phyloP scores from a whole-genome alignment of 495 filamentous ascomycete species.

The Hapsidospora chrysogenum region DNA sequence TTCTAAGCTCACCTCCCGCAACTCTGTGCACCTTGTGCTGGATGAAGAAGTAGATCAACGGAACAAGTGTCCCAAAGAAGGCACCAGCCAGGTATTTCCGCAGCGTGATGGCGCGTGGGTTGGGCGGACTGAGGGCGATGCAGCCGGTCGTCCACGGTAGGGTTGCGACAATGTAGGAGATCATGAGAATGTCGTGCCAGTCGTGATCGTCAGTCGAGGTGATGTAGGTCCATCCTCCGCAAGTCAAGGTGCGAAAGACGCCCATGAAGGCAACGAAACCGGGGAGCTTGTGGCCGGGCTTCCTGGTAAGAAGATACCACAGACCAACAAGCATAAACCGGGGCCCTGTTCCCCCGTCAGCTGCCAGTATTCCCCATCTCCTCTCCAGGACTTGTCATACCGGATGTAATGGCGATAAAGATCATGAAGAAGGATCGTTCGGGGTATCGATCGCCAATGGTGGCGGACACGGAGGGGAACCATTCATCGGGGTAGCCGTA shows the following conservation, averaged over 20 bases:
- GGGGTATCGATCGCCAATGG: constrained; percentile 97
- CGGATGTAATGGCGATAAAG: constrained; percentile 92
- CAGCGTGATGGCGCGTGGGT: constrained; percentile 70
- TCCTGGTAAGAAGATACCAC: constrained; percentile 79
- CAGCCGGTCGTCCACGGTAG: constrained; percentile 93
- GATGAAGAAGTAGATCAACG: constrained; percentile 92
- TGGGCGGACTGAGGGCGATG: constrained; percentile 74
- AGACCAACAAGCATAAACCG: constrained; percentile 82
- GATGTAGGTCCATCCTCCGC: constrained; percentile 97
- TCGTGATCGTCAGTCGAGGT: constrained; percentile 97
- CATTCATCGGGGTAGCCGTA: constrained; percentile 96
- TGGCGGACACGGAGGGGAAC: constrained; percentile 96
- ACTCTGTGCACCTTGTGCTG: constrained; percentile 97
- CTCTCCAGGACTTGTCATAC: constrained; percentile 18
- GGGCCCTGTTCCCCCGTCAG: constrained; percentile 38
- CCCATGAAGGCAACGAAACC: constrained; percentile 71
- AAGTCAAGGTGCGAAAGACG: constrained; percentile 78
- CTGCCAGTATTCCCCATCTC: neutral
- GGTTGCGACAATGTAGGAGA: constrained; percentile 87
- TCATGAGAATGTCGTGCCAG: constrained; percentile 99
- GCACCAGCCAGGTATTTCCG: constrained; percentile 66
- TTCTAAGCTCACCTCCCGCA: constrained; percentile 66
- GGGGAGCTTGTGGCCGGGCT: constrained; percentile 54
- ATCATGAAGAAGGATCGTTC: constrained; percentile 93
- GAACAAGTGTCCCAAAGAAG: constrained; percentile 85